Evolutionary conservation across 2,329 filamentous ascomycete species (phyloP).

Genomic region (Neonectria ditissima): DNA sequence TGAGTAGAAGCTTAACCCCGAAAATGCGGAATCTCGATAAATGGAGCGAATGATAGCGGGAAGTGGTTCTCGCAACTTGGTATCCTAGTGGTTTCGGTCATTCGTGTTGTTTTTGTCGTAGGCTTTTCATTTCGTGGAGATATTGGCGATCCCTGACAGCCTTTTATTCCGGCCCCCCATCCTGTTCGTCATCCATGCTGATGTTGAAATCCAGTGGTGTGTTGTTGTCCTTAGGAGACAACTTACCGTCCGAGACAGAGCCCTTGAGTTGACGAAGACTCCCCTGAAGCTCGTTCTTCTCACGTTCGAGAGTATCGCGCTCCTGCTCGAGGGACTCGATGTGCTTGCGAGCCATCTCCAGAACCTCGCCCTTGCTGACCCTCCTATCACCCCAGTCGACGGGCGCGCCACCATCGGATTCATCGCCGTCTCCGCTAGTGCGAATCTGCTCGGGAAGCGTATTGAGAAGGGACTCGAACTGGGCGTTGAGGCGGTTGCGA

Average conservation of each 20-base stretch:
- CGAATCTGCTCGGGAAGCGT: conserved; percentile 40
- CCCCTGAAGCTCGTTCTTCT: conserved; percentile 42
- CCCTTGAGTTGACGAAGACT: conserved; percentile 38
- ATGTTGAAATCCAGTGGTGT: conserved; percentile 31
- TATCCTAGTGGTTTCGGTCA: background rate
- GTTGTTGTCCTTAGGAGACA: conserved; percentile 23
- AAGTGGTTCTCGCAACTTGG: conserved; percentile 11
- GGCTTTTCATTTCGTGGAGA: background rate
- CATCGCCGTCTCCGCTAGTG: conserved; percentile 35
- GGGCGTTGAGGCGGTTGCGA: conserved; percentile 44
- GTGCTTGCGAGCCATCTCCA: conserved; percentile 45
- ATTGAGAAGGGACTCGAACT: conserved; percentile 43
- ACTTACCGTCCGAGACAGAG: conserved; percentile 23
- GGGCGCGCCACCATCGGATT: conserved; percentile 33
- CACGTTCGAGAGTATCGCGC: conserved; percentile 38
- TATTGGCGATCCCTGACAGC: background rate
- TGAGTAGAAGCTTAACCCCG: background rate
- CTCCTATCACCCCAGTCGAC: conserved; percentile 38
- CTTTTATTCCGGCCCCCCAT: conserved; percentile 2
- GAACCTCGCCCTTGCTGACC: conserved; percentile 45
- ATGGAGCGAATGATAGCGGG: background rate
- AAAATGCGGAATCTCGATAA: background rate
- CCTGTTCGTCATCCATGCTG: conserved; percentile 23
- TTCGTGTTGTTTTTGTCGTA: conserved; percentile 5
- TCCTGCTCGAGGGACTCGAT: conserved; percentile 42